Conservation (phyloP, 2,329 filamentous ascomycete genomes). For the Fusarium fujikuroi region DNA sequence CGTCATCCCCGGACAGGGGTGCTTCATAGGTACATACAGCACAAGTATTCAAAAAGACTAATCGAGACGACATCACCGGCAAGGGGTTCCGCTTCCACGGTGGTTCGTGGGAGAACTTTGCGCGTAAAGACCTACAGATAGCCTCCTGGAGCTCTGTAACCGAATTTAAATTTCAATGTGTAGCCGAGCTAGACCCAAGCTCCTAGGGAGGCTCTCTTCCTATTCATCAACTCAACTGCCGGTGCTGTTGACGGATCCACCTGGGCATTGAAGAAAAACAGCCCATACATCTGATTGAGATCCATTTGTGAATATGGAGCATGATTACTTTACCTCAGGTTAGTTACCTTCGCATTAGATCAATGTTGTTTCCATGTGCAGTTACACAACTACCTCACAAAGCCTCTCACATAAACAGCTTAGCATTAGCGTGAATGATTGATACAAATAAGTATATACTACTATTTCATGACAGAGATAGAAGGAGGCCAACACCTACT, state of each 20-base stretch:
- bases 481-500: neutral
- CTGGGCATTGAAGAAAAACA: conserved; percentile 29
- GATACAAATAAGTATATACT: neutral
- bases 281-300: conserved; percentile 30
- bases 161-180: conserved; percentile 26
- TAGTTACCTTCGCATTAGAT: conserved; percentile 7
- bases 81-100: conserved; percentile 49
- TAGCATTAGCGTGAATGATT: neutral
- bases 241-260: conserved; percentile 33
- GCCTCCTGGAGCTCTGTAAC: conserved; percentile 12
- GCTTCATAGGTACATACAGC: neutral
- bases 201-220: conserved; percentile 29
- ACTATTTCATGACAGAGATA: neutral
- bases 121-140: conserved; percentile 32
- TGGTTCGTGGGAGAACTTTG: conserved; percentile 36
- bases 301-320: conserved; percentile 27
- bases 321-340: conserved; percentile 26
- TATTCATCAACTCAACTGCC: conserved; percentile 43
- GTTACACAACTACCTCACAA: neutral
- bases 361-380: neutral
- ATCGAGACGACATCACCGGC: conserved; percentile 40
- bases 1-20: conserved; percentile 43
- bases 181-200: conserved; percentile 35
- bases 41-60: conserved; percentile 27
- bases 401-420: neutral